Conservation (phyloP, 306 rosid genomes). For the Cotoneaster glaucophyllus region DNA sequence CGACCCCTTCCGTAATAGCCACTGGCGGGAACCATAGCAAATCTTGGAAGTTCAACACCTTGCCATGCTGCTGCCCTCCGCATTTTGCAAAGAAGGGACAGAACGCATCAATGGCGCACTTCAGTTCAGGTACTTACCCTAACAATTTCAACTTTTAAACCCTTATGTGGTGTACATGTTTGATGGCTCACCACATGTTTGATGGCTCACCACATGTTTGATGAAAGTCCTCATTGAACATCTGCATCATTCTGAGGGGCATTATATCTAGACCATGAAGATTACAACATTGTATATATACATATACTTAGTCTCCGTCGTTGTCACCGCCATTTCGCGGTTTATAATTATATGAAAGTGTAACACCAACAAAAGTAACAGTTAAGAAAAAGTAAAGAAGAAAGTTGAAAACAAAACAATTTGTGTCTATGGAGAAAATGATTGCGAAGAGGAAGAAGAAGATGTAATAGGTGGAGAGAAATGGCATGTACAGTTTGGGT, state of each 20-base stretch:
- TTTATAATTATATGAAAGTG: conserved; percentile 11
- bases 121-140: neutral
- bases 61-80: neutral
- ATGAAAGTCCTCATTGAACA: conserved; percentile 18
- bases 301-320: neutral
- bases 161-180: neutral
- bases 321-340: conserved; percentile 1
- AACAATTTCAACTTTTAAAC: neutral
- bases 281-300: neutral
- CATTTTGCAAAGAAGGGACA: neutral
- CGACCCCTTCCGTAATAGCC: neutral
- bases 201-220: conserved; percentile 25
- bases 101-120: neutral
- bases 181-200: conserved; percentile 10
- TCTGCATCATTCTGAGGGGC: neutral
- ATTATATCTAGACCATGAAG: neutral
- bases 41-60: neutral
- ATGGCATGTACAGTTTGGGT: conserved; percentile 47
- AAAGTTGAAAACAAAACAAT: neutral
- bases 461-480: conserved; percentile 36
- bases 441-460: conserved; percentile 41
- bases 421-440: conserved; percentile 15
- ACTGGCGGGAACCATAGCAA: neutral
- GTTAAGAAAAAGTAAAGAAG: neutral
- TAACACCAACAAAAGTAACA: neutral